Evolutionary conservation across 163 green algal genomes (phyloP).

Genomic region (Coccomyxa subellipsoidea): DNA sequence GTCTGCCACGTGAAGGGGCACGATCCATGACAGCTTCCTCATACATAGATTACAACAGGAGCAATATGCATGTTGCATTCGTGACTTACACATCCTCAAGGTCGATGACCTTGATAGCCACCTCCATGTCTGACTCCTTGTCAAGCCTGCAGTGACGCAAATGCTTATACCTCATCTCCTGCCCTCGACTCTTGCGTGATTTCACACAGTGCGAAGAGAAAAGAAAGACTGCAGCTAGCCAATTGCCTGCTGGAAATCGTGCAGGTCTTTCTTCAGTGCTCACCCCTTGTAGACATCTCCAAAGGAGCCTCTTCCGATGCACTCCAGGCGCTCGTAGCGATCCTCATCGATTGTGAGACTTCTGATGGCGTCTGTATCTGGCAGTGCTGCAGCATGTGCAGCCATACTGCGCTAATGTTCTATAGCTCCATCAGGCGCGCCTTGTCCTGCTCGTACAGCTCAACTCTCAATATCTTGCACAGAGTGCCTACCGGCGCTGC

Average conservation of each 20-base stretch:
- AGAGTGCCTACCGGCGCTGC: too few species aligned
- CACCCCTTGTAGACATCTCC: conserved; percentile 74
- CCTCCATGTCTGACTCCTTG: conserved; percentile 54
- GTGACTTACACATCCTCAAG: conserved; percentile 89
- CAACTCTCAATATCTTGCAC: too few species aligned
- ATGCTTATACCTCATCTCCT: too few species aligned
- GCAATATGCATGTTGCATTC: too few species aligned
- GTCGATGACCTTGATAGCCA: conserved; percentile 95
- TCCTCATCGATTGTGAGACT: conserved; percentile 6
- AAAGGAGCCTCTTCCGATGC: conserved; percentile 71
- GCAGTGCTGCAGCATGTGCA: background rate
- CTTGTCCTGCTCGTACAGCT: background rate
- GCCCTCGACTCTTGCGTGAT: too few species aligned
- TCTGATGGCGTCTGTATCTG: background rate
- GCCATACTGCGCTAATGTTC: background rate
- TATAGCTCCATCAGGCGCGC: background rate
- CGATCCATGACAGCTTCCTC: too few species aligned
- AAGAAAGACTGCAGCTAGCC: too few species aligned
- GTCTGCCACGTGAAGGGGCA: too few species aligned
- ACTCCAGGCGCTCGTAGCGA: conserved; percentile 41
- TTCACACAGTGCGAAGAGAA: too few species aligned
- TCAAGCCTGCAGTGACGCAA: conserved; percentile 57
- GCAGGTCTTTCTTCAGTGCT: too few species aligned
- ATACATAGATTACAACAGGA: too few species aligned
- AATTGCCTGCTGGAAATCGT: too few species aligned